A percentile compares a stretch with the other conserved stretches of the same genome.
phyloP scores from a whole-genome alignment of 768 basidiomycete species.

The Agrocybe pediades region DNA sequence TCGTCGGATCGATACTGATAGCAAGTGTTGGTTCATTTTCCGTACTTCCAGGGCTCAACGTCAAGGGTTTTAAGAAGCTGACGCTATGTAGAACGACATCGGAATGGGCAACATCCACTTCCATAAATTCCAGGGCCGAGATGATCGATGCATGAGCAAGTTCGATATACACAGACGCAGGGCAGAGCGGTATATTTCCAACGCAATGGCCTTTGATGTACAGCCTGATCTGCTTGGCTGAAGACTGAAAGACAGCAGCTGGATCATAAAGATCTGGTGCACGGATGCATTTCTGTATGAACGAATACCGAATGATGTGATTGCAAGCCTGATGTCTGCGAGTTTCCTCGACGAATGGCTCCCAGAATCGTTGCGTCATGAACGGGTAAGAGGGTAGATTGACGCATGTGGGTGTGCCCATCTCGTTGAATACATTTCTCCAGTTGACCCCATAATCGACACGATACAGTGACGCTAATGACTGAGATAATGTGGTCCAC shows the following conservation, averaged over 20 bases:
- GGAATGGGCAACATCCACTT: slow-evolving; percentile 21
- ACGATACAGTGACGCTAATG: slow-evolving; percentile 51
- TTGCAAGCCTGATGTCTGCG: neutral
- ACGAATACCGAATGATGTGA: too few species aligned
- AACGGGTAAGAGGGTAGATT: slow-evolving; percentile 70
- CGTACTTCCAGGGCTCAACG: slow-evolving; percentile 26
- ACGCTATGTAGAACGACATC: slow-evolving; percentile 44
- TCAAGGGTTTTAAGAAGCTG: slow-evolving; percentile 59
- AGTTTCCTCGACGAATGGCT: slow-evolving; percentile 39
- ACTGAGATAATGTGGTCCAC: slow-evolving; percentile 45
- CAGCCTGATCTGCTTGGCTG: slow-evolving; percentile 41
- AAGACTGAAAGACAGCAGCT: slow-evolving; percentile 56
- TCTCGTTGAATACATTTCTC: slow-evolving; percentile 53
- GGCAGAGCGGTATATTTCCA: slow-evolving; percentile 55
- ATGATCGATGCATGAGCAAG: slow-evolving; percentile 48
- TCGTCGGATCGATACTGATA: slow-evolving; percentile 37
- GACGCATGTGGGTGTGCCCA: slow-evolving; percentile 41
- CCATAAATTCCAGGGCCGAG: slow-evolving; percentile 29
- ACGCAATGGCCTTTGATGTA: slow-evolving; percentile 63
- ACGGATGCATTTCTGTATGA: too few species aligned
- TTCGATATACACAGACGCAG: slow-evolving; percentile 68
- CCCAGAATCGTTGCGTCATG: slow-evolving; percentile 56
- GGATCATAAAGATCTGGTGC: too few species aligned
- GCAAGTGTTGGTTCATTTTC: slow-evolving; percentile 33
- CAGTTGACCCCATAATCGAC: slow-evolving; percentile 47